A percentile compares a stretch with the other conserved stretches of the same genome.
phyloP scores from a whole-genome alignment of 2,329 filamentous ascomycete species.

The Diaporthe helianthi region DNA sequence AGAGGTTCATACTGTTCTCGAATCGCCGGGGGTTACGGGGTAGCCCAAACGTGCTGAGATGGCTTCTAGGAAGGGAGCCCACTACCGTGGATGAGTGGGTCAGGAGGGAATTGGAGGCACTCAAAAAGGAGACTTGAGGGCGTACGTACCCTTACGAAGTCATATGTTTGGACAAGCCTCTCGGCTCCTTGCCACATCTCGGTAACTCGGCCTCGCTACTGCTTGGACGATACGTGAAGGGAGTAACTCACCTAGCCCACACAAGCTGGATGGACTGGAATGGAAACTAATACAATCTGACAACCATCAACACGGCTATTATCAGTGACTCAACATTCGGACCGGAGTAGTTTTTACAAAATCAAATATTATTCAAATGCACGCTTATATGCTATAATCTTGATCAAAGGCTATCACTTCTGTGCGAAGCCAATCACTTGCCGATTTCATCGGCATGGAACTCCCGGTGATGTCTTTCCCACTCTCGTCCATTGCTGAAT shows the following conservation, averaged over 20 bases:
- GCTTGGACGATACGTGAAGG: too few relatives aligned
- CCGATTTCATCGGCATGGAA: neutral
- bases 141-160: neutral
- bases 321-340: too few relatives aligned
- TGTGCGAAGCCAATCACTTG: neutral
- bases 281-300: too few relatives aligned
- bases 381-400: neutral
- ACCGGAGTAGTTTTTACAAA: too few relatives aligned
- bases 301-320: too few relatives aligned
- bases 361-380: neutral
- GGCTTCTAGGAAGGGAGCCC: constrained; percentile 38
- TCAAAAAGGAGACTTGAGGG: neutral
- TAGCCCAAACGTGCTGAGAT: constrained; percentile 39
- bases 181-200: too few relatives aligned
- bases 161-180: too few relatives aligned
- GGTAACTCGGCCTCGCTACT: too few relatives aligned
- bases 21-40: constrained; percentile 37
- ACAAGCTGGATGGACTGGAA: too few relatives aligned
- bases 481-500: neutral
- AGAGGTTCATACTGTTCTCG: constrained; percentile 39
- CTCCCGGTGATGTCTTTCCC: neutral
- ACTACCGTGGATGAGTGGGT: constrained; percentile 33
- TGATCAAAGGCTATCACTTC: neutral
- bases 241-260: too few relatives aligned
- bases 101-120: neutral